phyloP scores from a whole-genome alignment of 257 asterid genomes.

The Solanum medicagineum region DNA sequence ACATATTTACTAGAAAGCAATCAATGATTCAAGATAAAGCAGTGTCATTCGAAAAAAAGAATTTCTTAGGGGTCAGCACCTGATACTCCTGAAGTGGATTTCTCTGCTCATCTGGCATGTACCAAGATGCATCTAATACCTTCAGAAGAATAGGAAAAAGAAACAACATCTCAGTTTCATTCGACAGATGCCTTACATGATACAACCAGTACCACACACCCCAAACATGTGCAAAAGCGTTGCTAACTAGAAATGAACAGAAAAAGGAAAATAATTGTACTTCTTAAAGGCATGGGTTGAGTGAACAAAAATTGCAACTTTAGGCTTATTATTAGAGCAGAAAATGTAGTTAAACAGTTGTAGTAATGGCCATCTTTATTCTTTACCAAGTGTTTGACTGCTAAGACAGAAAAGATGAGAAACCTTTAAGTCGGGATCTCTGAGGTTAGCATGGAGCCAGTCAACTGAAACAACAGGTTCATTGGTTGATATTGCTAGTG shows the following conservation, averaged over 20 bases:
- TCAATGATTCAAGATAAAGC: neutral
- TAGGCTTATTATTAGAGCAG: neutral
- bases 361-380: neutral
- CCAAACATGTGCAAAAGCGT: neutral
- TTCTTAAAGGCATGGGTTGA: neutral
- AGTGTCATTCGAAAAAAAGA: neutral
- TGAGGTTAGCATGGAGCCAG: slow-evolving; percentile 88
- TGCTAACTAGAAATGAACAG: neutral
- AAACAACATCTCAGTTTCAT: neutral
- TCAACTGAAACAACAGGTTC: slow-evolving; percentile 97
- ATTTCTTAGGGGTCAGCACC: slow-evolving; percentile 26
- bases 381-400: neutral
- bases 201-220: neutral
- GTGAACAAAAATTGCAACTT: neutral
- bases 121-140: slow-evolving; percentile 99
- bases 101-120: slow-evolving; percentile 96
- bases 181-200: neutral
- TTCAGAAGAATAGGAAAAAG: slow-evolving; percentile 4
- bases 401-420: neutral
- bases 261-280: neutral
- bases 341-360: neutral
- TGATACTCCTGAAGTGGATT: slow-evolving; percentile 95
- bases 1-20: neutral
- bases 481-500: slow-evolving; percentile 31
- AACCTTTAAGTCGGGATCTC: slow-evolving; percentile 82